phyloP scores from a whole-genome alignment of 768 basidiomycete genomes.

The Naganishia friedmannii region DNA sequence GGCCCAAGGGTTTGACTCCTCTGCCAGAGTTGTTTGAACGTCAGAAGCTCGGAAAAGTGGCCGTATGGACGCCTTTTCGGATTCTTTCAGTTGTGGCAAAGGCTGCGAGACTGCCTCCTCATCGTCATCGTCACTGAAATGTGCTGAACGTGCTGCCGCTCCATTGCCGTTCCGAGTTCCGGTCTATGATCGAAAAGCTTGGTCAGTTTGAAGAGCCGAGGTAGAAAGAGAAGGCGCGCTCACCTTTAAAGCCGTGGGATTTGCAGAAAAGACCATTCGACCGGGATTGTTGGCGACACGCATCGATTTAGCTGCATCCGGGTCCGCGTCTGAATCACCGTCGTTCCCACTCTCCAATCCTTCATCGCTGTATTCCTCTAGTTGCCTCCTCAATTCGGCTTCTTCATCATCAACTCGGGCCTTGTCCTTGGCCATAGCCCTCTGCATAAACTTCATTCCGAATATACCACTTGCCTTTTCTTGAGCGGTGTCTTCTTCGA shows the following conservation, averaged over 20 bases:
- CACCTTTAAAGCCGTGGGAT: constrained; percentile 30
- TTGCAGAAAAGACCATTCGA: constrained; percentile 63
- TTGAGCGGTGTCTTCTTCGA: constrained; percentile 42
- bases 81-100: neutral
- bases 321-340: constrained; percentile 35
- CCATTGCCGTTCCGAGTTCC: constrained; percentile 2
- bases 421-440: constrained; percentile 71
- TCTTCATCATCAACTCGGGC: constrained; percentile 62
- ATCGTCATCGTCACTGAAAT: neutral
- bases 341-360: constrained; percentile 47
- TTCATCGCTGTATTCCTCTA: constrained; percentile 57
- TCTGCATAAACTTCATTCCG: constrained; percentile 98
- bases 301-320: constrained; percentile 37
- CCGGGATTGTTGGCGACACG: constrained; percentile 51
- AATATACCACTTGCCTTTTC: constrained; percentile 70
- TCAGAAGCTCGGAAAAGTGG: neutral
- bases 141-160: neutral
- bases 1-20: constrained; percentile 76
- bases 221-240: neutral
- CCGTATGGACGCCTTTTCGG: constrained; percentile 15
- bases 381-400: constrained; percentile 70
- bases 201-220: neutral
- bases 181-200: neutral
- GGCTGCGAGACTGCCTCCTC: constrained; percentile 7
- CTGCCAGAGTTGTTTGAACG: neutral